A percentile compares a stretch with the other conserved stretches of the same genome.
phyloP scores from a whole-genome alignment of 2,329 filamentous ascomycete genomes.

The Diplocarpon mali region DNA sequence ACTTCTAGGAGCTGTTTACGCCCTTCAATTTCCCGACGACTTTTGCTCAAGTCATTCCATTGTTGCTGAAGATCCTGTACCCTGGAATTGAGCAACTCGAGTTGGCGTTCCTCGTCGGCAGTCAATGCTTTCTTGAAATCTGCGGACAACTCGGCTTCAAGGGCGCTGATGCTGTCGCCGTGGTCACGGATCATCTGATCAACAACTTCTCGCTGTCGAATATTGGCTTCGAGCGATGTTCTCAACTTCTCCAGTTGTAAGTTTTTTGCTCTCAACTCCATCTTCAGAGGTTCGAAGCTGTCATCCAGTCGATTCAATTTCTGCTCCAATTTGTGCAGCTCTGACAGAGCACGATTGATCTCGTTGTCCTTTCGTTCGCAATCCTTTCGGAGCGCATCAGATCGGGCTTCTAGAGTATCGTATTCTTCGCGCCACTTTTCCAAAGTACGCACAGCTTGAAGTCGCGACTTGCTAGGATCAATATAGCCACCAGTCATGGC shows the following conservation, averaged over 20 bases:
- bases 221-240: conserved; percentile 62
- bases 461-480: conserved; percentile 71
- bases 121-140: conserved; percentile 90
- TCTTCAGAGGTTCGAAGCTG: conserved; percentile 68
- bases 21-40: conserved; percentile 66
- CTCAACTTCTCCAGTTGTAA: conserved; percentile 62
- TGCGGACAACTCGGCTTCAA: conserved; percentile 69
- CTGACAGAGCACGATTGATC: conserved; percentile 76
- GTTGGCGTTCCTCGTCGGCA: conserved; percentile 66
- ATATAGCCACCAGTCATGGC: conserved; percentile 92
- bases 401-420: conserved; percentile 54
- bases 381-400: conserved; percentile 54
- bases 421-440: conserved; percentile 65
- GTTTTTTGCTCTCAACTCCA: conserved; percentile 67
- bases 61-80: conserved; percentile 67
- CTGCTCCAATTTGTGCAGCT: conserved; percentile 74
- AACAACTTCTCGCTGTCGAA: conserved; percentile 52
- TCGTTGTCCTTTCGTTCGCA: conserved; percentile 77
- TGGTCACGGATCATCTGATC: conserved; percentile 66
- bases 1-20: conserved; percentile 77
- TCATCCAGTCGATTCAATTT: conserved; percentile 66
- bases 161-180: conserved; percentile 61
- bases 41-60: conserved; percentile 62
- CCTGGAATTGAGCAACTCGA: conserved; percentile 58
- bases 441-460: conserved; percentile 72